Base-by-base conservation (phyloP, 306 rosid genomes). In the Cucurbita ficifolia region DNA sequence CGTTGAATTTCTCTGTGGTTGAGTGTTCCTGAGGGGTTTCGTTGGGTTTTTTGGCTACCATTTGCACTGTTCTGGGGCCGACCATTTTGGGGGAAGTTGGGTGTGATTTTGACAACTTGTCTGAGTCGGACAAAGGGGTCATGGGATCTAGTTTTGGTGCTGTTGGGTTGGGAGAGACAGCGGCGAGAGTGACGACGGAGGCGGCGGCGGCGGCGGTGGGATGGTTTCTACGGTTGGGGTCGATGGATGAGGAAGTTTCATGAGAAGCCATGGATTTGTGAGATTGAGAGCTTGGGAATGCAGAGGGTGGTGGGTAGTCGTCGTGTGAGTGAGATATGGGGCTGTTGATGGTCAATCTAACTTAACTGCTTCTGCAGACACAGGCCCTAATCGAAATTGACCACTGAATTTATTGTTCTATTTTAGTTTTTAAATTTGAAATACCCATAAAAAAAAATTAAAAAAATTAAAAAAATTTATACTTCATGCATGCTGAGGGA, bases 101-200 rank as follows among this genome's bases (percentile, higher is more conserved):
- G 38, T 46, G 36, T 55, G 36, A 38, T 19, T 54, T 38, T 12
- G 76, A 70, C 60, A 50, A 70, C 24, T 17, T 70, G 57, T 70
- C 45, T 72, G 61, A 82, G 75, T 79, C 79, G 22, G 80, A 53
- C 10, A 78, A 52, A 81, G 79, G 61, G 86, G 72, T 42, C 81
- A 77, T 24, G 81, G 81, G 84, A 84, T 87, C 87, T 71, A 70
- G 82, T 77, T 75, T 81, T 53, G 84, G 45, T 56, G 79, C 72
- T 46, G 40, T 67, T 67, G 73, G 73, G 73, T 40, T 18, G 9
- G n/a, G 38, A 65, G 52, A 19, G 73, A 8, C 54, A 24, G 38
- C 36, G 73, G 40, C 13, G 19, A 55, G 29, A 24, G 73, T 7
- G 40, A 29, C 19, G 55, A 33, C 43, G 67, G 40, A 33, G 81